These are phyloP conservation scores for Sedum album DNA, from an alignment of 164 flowering plant genomes.

Conservation along the genomic window DNA sequence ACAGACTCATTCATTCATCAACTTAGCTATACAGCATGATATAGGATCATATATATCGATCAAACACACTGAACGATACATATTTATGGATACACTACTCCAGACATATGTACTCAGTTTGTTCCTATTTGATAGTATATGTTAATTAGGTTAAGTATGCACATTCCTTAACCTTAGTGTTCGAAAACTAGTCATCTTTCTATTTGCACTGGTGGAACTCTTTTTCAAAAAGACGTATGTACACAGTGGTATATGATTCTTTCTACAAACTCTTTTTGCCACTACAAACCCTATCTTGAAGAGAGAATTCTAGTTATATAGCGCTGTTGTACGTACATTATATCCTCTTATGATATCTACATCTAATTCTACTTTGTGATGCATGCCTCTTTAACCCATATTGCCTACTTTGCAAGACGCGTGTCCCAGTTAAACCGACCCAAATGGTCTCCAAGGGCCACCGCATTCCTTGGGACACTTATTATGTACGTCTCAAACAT, in stretches of 20 bases:
- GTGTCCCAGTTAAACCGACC: slow-evolving; percentile 1
- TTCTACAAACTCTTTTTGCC: background rate
- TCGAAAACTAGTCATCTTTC: background rate
- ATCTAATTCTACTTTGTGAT: background rate
- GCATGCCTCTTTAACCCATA: background rate
- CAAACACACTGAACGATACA: background rate
- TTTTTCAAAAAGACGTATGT: background rate
- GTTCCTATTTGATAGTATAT: too few relatives aligned
- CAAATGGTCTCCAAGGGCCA: slow-evolving; percentile 4
- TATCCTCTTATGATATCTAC: background rate
- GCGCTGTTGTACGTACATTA: background rate
- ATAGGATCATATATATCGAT: background rate
- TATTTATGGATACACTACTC: background rate
- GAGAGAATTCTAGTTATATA: background rate
- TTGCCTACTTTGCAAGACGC: background rate
- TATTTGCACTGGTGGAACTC: background rate
- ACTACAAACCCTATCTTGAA: background rate
- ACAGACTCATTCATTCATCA: background rate
- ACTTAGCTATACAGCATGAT: background rate
- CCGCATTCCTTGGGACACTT: background rate
- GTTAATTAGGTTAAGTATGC: too few relatives aligned
- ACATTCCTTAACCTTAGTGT: too few relatives aligned
- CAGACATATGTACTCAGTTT: too few relatives aligned
- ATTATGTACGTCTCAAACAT: too few relatives aligned
- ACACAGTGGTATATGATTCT: background rate